Percentiles rank a stretch among this genome's conserved stretches.
Conservation (phyloP, 768 basidiomycete species). For the Sarcodon sp. region DNA sequence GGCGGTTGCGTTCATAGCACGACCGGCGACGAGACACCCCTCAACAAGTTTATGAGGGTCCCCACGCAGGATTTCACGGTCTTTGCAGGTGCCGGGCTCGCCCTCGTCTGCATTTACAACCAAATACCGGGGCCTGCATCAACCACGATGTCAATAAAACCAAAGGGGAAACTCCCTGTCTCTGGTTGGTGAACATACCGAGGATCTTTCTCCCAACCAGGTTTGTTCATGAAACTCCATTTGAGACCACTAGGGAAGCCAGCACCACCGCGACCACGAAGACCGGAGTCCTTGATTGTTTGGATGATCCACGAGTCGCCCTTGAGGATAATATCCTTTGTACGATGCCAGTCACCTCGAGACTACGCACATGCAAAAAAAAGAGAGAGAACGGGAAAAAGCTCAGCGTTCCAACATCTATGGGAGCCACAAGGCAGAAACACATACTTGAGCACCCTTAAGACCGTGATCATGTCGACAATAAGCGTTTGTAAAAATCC, state of each 20-base stretch:
- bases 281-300: constrained; percentile 89
- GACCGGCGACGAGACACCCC: constrained; percentile 93
- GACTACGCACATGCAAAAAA: constrained; percentile 28
- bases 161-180: not conserved
- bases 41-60: constrained; percentile 98
- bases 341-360: constrained; percentile 96
- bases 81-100: constrained; percentile 98
- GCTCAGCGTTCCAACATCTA: not conserved
- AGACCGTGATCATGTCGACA: constrained; percentile 83
- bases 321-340: constrained; percentile 91
- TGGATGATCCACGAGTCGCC: constrained; percentile 98
- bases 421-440: not conserved
- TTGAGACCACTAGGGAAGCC: constrained; percentile 96
- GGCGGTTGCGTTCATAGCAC: constrained; percentile 93
- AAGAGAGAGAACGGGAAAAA: not conserved
- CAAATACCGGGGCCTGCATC: constrained; percentile 74
- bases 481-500: constrained; percentile 88
- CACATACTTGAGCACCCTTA: constrained; percentile 78
- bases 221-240: constrained; percentile 99
- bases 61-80: constrained; percentile 94
- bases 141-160: not conserved
- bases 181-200: constrained; percentile 30
- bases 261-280: constrained; percentile 92
- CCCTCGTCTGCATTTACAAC: constrained; percentile 99
- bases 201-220: constrained; percentile 92